A percentile compares a stretch with the other conserved stretches of the same genome.
Evolutionary conservation across 2,329 filamentous ascomycete species (phyloP).

Genomic region (Exophiala dermatitidis): DNA sequence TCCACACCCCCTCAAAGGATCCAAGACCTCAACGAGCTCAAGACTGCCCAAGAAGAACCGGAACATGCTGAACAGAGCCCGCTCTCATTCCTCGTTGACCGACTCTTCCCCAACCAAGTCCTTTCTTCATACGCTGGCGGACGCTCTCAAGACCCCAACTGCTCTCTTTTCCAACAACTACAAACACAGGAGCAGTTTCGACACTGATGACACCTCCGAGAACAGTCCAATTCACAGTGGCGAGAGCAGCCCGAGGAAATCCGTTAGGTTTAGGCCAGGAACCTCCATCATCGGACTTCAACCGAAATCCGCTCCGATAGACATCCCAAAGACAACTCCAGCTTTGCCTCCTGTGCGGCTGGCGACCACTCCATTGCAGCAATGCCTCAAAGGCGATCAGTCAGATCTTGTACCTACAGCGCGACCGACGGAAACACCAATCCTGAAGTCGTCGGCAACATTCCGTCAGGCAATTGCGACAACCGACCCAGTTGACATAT

Average conservation of each 20-base stretch:
- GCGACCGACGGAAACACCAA: conserved; percentile 10
- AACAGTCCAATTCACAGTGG: background rate
- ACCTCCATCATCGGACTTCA: conserved; percentile 11
- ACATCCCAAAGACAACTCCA: conserved; percentile 19
- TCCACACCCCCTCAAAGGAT: conserved; percentile 16
- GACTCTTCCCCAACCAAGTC: conserved; percentile 10
- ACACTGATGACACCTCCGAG: background rate
- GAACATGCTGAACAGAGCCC: background rate
- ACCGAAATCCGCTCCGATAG: conserved; percentile 17
- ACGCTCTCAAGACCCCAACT: conserved; percentile 13
- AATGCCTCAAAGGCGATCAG: conserved; percentile 7
- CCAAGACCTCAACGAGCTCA: background rate
- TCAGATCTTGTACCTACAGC: conserved; percentile 17
- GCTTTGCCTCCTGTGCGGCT: conserved; percentile 17
- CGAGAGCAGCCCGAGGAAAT: conserved; percentile 14
- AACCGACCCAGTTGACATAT: conserved; percentile 2
- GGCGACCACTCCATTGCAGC: conserved; percentile 10
- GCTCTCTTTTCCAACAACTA: conserved; percentile 19
- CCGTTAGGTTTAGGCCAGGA: conserved; percentile 16
- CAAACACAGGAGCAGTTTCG: conserved; percentile 1
- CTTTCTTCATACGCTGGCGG: conserved; percentile 17
- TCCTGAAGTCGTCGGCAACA: conserved; percentile 11
- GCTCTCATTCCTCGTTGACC: conserved; percentile 7
- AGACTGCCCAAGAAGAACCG: conserved; percentile 3
- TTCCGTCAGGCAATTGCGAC: conserved; percentile 12